These are phyloP conservation scores for Silene noctiflora DNA, from an alignment of 179 eudicot genomes.

Conservation along the genomic window DNA sequence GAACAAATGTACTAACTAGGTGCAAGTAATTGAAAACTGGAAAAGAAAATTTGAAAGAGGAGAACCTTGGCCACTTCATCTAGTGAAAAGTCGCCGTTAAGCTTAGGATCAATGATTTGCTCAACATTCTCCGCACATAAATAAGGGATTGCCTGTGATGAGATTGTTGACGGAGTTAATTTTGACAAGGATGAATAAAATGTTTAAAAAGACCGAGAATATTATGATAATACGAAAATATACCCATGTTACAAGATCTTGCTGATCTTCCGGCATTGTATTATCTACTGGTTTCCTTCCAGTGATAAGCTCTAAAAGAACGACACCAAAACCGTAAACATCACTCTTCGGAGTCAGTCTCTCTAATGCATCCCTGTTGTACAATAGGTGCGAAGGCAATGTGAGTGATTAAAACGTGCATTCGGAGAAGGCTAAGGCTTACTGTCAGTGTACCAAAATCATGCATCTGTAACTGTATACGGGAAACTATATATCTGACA, in stretches of 20 bases:
- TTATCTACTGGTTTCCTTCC: conserved; percentile 88
- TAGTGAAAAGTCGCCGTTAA: conserved; percentile 53
- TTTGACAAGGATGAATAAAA: not conserved
- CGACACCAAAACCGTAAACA: conserved; percentile 81
- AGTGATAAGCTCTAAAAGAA: conserved; percentile 74
- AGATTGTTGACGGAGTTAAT: not conserved
- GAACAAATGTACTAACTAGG: no score
- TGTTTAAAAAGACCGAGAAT: not conserved
- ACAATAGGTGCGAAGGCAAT: not conserved
- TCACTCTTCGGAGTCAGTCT: conserved; percentile 77
- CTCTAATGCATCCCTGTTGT: conserved; percentile 60
- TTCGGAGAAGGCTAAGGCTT: no score
- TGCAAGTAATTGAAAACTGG: no score
- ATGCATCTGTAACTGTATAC: no score
- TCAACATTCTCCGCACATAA: conserved; percentile 68
- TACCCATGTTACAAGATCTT: conserved; percentile 86
- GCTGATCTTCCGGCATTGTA: conserved; percentile 83
- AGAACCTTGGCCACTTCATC: conserved; percentile 70
- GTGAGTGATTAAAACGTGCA: not conserved
- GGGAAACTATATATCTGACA: no score
- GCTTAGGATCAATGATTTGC: conserved; percentile 70
- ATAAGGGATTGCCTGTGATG: conserved; percentile 66
- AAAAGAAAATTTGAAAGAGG: not conserved
- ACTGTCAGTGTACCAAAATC: no score
- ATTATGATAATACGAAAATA: not conserved